These are phyloP conservation scores for Globisporangium megalacanthum DNA, from an alignment of 352 stramenopile species.

Conservation along the genomic window DNA sequence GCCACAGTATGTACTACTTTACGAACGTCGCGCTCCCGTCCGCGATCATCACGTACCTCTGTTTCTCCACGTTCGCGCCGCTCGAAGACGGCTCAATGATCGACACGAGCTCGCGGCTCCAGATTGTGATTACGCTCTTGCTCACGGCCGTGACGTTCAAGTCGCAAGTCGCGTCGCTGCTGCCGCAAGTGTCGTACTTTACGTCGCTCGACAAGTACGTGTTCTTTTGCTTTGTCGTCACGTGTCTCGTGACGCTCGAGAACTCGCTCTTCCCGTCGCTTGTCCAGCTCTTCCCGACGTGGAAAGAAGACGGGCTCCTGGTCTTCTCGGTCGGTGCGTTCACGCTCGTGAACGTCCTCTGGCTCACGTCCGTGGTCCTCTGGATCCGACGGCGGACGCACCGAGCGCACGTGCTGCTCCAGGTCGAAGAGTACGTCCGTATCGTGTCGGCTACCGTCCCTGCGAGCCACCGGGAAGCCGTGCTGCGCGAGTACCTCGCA, in stretches of 20 bases:
- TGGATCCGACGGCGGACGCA: slow-evolving; percentile 20
- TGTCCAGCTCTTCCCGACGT: slow-evolving; percentile 10
- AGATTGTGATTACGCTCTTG: slow-evolving; percentile 31
- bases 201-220: slow-evolving; percentile 36
- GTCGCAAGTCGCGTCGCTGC: slow-evolving; percentile 22
- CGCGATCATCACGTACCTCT: slow-evolving; percentile 34
- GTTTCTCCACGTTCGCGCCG: slow-evolving; percentile 28
- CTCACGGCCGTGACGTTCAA: slow-evolving; percentile 42
- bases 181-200: slow-evolving; percentile 37
- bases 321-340: slow-evolving; percentile 17
- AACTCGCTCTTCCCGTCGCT: slow-evolving; percentile 25
- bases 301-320: slow-evolving; percentile 12
- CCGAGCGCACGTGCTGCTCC: slow-evolving; percentile 8
- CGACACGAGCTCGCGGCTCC: slow-evolving; percentile 22
- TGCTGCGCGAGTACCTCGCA: slow-evolving; percentile 16
- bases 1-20: slow-evolving; percentile 28
- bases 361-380: slow-evolving; percentile 10
- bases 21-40: slow-evolving; percentile 29
- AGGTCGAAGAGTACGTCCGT: slow-evolving; percentile 20
- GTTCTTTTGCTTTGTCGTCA: slow-evolving; percentile 29
- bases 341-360: slow-evolving; percentile 24
- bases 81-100: slow-evolving; percentile 8
- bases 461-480: slow-evolving; percentile 8
- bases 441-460: slow-evolving; percentile 16
- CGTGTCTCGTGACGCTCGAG: slow-evolving; percentile 23